Base-by-base conservation (phyloP, 176 grass and related monocot genomes). In the Oryza longistaminata region DNA sequence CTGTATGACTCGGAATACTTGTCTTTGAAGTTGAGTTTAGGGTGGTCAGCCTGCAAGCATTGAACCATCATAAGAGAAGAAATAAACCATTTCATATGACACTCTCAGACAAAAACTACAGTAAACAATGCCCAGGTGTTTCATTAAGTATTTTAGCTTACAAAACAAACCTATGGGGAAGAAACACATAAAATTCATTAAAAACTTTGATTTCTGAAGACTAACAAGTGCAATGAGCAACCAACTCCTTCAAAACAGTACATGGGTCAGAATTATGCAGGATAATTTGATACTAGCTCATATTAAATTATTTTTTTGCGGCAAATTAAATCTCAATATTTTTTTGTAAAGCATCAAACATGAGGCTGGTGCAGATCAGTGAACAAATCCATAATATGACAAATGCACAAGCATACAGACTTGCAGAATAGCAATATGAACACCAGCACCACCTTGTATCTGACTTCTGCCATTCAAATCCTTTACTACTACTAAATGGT, bases 1-100 rank as follows among this genome's bases (percentile, higher is more conserved):
- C 95, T 90, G 75, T 95, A 98, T 2, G 87, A 87, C 85, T 95
- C 91, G 0, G 95, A 85, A 74, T 98, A 98, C 85, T 94, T 94
- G 78, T 92, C 88, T 83, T 97, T 97, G 75, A 94, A 97, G 74
- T 92, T 94, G 34, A 91, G 40, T 29, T 83, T 89, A 16, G 90
- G 95, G 25, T 86, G 78, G 70, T 92, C 77, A 72, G 88, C 95
- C 95, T 97, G 84, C 65, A 92, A 64, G n/a, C 0, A 19, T 7
- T 7, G 80, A 86, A 88, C 34, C 75, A 70, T 86, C 2, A 49
- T 11, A 9, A 37, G 25, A n/a, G 21, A n/a, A 44, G 11, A 79
- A 82, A 69, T 76, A 52, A 17, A 42, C 1, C 13, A 74, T 34
- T 31, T 67, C 53, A 71, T 22, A 71, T 22, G 37, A 6, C 58